A percentile compares a stretch with the other conserved stretches of the same genome.
phyloP scores from a whole-genome alignment of 495 filamentous ascomycete species.

The Penicillium angulare region DNA sequence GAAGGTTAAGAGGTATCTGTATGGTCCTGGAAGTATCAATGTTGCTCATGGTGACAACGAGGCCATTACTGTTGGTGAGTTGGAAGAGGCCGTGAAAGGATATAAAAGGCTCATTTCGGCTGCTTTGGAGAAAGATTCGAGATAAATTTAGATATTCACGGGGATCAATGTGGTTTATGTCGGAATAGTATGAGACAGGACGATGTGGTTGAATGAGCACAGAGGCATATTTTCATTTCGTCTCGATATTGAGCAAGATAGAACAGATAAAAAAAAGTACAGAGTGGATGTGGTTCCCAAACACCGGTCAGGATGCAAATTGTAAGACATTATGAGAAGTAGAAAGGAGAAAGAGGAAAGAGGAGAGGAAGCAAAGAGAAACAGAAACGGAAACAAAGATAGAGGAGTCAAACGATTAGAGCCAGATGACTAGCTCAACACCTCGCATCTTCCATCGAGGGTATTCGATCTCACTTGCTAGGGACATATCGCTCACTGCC shows the following conservation, averaged over 20 bases:
- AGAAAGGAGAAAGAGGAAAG: conserved; percentile 10
- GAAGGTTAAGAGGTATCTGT: conserved; percentile 68
- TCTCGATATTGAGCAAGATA: conserved; percentile 5
- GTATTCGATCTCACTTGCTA: background rate
- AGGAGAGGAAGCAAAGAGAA: too few relatives aligned
- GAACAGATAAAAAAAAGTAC: conserved; percentile 11
- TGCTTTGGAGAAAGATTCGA: background rate
- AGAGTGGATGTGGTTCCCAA: conserved; percentile 15
- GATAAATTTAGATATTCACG: too few relatives aligned
- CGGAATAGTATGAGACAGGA: too few relatives aligned
- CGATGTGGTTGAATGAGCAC: background rate
- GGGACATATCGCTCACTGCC: conserved; percentile 31
- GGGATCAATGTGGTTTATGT: too few relatives aligned
- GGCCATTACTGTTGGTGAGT: conserved; percentile 61
- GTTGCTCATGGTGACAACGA: conserved; percentile 79
- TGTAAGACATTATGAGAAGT: conserved; percentile 17
- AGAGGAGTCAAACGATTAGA: conserved; percentile 11
- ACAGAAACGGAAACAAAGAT: conserved; percentile 6
- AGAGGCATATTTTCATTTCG: background rate
- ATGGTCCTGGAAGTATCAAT: conserved; percentile 72
- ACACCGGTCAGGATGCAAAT: conserved; percentile 22
- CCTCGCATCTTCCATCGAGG: background rate
- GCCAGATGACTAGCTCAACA: conserved; percentile 1
- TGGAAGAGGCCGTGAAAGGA: conserved; percentile 61
- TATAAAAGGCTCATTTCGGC: conserved; percentile 55